Base-by-base conservation (phyloP, 495 filamentous ascomycete species). In the Tetracladium marchalianum region DNA sequence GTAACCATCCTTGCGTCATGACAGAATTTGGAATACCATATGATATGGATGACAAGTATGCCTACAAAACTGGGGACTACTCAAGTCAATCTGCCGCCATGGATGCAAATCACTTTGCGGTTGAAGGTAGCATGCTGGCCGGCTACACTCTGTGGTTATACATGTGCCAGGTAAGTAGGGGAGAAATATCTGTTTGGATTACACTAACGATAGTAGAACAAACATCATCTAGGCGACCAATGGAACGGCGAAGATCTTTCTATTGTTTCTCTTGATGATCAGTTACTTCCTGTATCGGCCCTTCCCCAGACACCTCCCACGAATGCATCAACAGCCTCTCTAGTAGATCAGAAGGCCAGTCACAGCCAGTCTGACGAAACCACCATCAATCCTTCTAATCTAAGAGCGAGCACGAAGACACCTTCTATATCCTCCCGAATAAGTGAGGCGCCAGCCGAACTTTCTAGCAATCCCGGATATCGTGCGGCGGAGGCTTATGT, bases 181-280 rank as follows among this genome's bases (percentile, higher is more conserved):
- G 2, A 8, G 24, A 17, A 27, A 27, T 27, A 7, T 6, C 11
- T 39, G 12, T 5, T 38, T 44, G 8, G 24, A 12, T 18, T 31
- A 19, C 44, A 4, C 34, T 47, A 8, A 43, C 45, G 37, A 61
- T 52, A 1, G 15, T 39, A 47, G 72, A 98, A 96, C 60, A 81
- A 82, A 44, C 92, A 98, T 54, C 70, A 83, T 57, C 85, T 85
- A 70, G 93, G 92, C 31, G 92, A 98, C 57, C 80, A 87, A 37
- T 98, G 92, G 92, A 97, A 98, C 51, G 92, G 92, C 24, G 92
- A 98, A 55, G 92, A 98, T 65, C 68, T 98, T 13, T 95, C 87
- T 7, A 93, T 98, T 31, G 85, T 77, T 57, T 95, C 87, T 0
- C 49, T 71, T 2, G 89, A 98, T 52, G 92, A 98, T 58, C 75